Percentiles rank a stretch among this genome's conserved stretches.
phyloP scores from a whole-genome alignment of 2,329 filamentous ascomycete species.

The Eurotiales sp. region DNA sequence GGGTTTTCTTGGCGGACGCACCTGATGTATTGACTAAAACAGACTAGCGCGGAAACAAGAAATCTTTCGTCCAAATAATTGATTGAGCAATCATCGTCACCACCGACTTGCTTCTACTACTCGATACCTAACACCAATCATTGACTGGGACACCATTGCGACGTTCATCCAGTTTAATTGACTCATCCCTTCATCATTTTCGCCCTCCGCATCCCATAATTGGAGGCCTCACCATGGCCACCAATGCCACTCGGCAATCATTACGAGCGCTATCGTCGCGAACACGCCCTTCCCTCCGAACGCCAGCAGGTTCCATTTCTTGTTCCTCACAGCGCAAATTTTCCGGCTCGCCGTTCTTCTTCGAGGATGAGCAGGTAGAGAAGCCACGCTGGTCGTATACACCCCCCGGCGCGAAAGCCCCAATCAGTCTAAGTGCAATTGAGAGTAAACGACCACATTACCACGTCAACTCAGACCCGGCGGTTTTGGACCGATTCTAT shows the following conservation, averaged over 20 bases:
- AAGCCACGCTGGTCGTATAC: conserved; percentile 68
- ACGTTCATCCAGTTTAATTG: background rate
- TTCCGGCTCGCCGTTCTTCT: conserved; percentile 22
- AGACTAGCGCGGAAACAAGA: conserved; percentile 11
- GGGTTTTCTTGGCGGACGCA: background rate
- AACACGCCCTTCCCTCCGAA: conserved; percentile 19
- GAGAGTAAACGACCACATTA: conserved; percentile 40
- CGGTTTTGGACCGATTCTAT: conserved; percentile 73
- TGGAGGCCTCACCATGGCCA: conserved; percentile 40
- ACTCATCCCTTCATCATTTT: background rate
- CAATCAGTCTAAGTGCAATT: conserved; percentile 46
- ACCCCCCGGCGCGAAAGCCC: conserved; percentile 65
- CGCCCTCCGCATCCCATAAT: background rate
- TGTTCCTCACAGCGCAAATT: conserved; percentile 24
- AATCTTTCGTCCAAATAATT: background rate
- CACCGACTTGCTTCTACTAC: background rate
- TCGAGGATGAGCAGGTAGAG: conserved; percentile 29
- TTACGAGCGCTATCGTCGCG: conserved; percentile 33
- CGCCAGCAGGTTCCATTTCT: conserved; percentile 12
- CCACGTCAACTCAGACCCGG: conserved; percentile 71
- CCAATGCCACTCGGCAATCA: conserved; percentile 42
- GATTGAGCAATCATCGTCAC: background rate
- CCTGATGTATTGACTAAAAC: conserved; percentile 1
- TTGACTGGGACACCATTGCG: background rate
- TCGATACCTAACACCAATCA: background rate